Evolutionary conservation across 2,329 filamentous ascomycete species (phyloP).

Genomic region (Dothistroma pini): DNA sequence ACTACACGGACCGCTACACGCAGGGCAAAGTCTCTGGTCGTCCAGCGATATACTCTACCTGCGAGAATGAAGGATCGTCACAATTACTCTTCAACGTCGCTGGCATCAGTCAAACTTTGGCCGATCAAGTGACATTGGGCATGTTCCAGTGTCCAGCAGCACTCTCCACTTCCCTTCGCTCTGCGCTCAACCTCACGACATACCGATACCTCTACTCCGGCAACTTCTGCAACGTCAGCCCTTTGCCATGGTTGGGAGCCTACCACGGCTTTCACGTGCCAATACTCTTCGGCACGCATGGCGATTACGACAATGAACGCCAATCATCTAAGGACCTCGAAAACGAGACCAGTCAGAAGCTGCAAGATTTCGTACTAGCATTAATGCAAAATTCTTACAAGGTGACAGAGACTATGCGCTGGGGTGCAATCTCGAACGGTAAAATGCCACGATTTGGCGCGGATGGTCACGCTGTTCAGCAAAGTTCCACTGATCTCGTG

Average conservation of each 20-base stretch:
- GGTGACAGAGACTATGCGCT: not conserved
- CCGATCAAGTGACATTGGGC: slow-evolving; percentile 1
- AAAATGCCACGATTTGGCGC: not conserved
- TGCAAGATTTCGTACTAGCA: not conserved
- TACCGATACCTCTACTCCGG: slow-evolving; percentile 33
- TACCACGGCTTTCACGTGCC: slow-evolving; percentile 35
- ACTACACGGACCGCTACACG: slow-evolving; percentile 15
- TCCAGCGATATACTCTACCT: slow-evolving; percentile 12
- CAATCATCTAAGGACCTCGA: not conserved
- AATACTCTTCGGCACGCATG: slow-evolving; percentile 32
- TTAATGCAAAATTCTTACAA: not conserved
- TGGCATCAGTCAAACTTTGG: slow-evolving; percentile 15
- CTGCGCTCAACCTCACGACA: slow-evolving; percentile 26
- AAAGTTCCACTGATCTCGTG: not conserved
- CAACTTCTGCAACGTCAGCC: slow-evolving; percentile 22
- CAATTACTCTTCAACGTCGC: slow-evolving; percentile 10
- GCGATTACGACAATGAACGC: not conserved
- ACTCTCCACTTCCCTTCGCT: slow-evolving; percentile 39
- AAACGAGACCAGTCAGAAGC: not conserved
- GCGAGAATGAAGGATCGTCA: slow-evolving; percentile 17
- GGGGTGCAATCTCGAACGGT: not conserved
- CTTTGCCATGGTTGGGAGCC: slow-evolving; percentile 25
- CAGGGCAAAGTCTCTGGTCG: slow-evolving; percentile 14
- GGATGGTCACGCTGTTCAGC: not conserved
- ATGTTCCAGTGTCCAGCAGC: slow-evolving; percentile 40